phyloP scores from a whole-genome alignment of 352 stramenopile genomes.

The Blastocystis sp. region DNA sequence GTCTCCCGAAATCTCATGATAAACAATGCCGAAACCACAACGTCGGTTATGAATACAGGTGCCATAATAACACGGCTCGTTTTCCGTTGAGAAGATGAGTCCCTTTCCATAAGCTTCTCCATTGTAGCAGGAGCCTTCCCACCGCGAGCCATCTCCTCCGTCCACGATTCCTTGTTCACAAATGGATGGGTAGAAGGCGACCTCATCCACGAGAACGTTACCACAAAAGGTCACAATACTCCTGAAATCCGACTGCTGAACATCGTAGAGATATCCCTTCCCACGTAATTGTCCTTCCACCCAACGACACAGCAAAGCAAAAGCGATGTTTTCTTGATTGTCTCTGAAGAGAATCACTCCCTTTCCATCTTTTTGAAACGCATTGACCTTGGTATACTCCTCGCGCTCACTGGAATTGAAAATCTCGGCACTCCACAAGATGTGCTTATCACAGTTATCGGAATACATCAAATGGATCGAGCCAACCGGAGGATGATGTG shows the following conservation, averaged over 20 bases:
- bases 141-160: neutral
- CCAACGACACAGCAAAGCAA: neutral
- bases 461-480: neutral
- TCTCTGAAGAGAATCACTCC: neutral
- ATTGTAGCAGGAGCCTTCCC: neutral
- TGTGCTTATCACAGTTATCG: neutral
- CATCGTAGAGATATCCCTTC: neutral
- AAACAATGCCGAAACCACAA: slow-evolving; percentile 20
- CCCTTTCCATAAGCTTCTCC: neutral
- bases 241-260: neutral
- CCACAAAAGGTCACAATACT: neutral
- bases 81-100: neutral
- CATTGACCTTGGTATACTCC: neutral
- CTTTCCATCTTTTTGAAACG: neutral
- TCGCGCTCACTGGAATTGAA: neutral
- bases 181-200: neutral
- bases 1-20: neutral
- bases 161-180: neutral
- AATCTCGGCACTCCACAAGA: neutral
- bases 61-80: neutral
- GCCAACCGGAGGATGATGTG: too few relatives aligned
- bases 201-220: neutral
- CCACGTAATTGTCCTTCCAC: neutral
- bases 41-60: neutral
- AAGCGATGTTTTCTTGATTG: neutral